Base-by-base conservation (phyloP, 1,284 basidiomycete species). In the Pascua guehoae region DNA sequence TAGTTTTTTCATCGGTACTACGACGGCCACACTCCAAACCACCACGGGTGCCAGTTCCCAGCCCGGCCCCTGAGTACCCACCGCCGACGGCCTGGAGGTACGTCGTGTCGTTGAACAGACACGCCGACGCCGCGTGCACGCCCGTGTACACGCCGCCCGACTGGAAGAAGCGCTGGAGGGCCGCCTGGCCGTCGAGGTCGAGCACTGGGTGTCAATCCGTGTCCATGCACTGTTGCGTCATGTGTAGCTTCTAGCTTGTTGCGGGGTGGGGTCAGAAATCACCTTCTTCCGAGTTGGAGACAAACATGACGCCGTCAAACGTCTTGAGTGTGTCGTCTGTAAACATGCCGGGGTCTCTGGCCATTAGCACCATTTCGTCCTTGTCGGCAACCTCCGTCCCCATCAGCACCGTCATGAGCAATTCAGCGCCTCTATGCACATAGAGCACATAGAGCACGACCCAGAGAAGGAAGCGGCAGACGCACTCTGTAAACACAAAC, bases 301-400 rank as follows among this genome's bases (percentile, higher is more conserved):
- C 73, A 69, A 91, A 91, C 62, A 89, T 71, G 18, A 91, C 64
- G 0, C 81, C 83, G 68, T 89, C 87, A 66, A 85, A 89, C 16
- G 70, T 67, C 11, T 77, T 73, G 47, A 90, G 77, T 41, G 75
- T 81, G 4, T 79, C 75, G 60, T 85, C 82, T 2, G 74, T 86
- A 70, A 89, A 89, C 67, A 78, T 76, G 0, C 74, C 70, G 55
- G 77, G 69, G 66, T 88, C 86, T 42, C 52, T 53, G 40, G 8
- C 7, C 2, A n/a, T 51, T 16, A 51, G 49, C 18, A 5, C 16
- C 12, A 36, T 12, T 12, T 5, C 15, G n/a, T n/a, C n/a, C n/a
- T n/a, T n/a, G n/a, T n/a, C n/a, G n/a, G n/a, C 3, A 24, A 10
- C 45, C 43, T 40, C 39, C 40, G 9, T 41, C 40, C n/a, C 40